Evolutionary conservation across 2,329 filamentous ascomycete species (phyloP).

Genomic region (Fusarium acutatum): DNA sequence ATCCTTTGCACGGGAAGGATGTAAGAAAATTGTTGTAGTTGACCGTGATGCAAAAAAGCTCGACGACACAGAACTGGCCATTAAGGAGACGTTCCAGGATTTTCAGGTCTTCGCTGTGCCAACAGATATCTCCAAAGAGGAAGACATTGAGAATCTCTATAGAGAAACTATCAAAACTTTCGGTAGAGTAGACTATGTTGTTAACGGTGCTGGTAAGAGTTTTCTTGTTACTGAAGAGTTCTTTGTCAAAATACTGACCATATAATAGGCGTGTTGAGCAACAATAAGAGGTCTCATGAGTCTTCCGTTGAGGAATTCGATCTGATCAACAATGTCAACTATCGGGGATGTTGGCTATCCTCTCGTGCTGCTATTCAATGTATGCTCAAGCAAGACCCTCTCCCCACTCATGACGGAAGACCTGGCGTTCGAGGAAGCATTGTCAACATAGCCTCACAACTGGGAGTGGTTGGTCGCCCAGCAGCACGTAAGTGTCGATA

Average conservation of each 20-base stretch:
- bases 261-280: background rate
- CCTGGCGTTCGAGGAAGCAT: slow-evolving; percentile 50
- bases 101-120: background rate
- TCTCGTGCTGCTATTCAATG: slow-evolving; percentile 53
- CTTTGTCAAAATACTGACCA: background rate
- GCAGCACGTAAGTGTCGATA: slow-evolving; percentile 41
- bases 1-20: slow-evolving; percentile 4
- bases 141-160: background rate
- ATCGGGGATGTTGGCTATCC: slow-evolving; percentile 59
- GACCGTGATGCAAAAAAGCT: slow-evolving; percentile 2
- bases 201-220: slow-evolving; percentile 10
- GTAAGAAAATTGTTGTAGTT: background rate
- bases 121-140: slow-evolving; percentile 14
- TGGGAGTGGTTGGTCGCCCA: slow-evolving; percentile 59
- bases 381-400: slow-evolving; percentile 57
- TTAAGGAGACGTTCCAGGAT: background rate
- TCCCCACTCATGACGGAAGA: slow-evolving; percentile 46
- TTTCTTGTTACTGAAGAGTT: no score
- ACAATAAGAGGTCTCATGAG: slow-evolving; percentile 13
- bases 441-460: slow-evolving; percentile 62
- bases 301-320: slow-evolving; percentile 52
- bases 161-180: background rate
- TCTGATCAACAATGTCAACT: slow-evolving; percentile 63
- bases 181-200: slow-evolving; percentile 7
- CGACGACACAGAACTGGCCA: background rate